Percentiles rank a stretch among this genome's conserved stretches.
These are phyloP conservation scores for Xylaria curta DNA, from an alignment of 495 filamentous ascomycete species.

Conservation along the genomic window DNA sequence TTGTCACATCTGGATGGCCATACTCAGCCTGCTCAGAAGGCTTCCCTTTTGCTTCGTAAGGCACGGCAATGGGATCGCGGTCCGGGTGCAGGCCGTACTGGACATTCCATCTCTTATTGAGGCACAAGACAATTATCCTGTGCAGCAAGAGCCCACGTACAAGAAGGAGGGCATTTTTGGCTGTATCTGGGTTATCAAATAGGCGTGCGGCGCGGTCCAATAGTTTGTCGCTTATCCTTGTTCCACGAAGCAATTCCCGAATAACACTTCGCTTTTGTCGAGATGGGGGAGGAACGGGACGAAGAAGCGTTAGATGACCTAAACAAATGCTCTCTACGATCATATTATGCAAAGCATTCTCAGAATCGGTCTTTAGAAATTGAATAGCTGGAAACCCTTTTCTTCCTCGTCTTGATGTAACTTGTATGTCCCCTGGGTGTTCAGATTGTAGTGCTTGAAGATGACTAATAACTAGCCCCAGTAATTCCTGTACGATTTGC, in stretches of 20 bases:
- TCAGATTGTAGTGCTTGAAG: conserved; percentile 37
- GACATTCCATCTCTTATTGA: conserved; percentile 54
- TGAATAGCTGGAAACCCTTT: conserved; percentile 45
- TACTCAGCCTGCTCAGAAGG: conserved; percentile 59
- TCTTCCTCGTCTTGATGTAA: conserved; percentile 32
- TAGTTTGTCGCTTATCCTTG: conserved; percentile 24
- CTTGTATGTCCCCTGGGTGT: conserved; percentile 49
- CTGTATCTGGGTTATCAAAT: conserved; percentile 41
- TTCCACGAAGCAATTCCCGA: conserved; percentile 40
- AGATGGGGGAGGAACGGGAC: conserved; percentile 30
- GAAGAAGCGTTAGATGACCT: conserved; percentile 38
- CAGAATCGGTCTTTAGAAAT: conserved; percentile 46
- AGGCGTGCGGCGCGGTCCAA: conserved; percentile 32
- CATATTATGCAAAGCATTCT: conserved; percentile 42
- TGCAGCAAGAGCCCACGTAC: conserved; percentile 50
- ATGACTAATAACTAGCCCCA: conserved; percentile 46
- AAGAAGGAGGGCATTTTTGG: conserved; percentile 45
- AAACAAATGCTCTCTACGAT: conserved; percentile 41
- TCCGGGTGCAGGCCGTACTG: conserved; percentile 51
- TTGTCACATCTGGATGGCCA: conserved; percentile 63
- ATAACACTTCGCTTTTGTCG: conserved; percentile 31
- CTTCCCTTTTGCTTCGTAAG: conserved; percentile 57
- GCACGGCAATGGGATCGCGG: conserved; percentile 56
- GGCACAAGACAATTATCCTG: conserved; percentile 45
- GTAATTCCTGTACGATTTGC: conserved; percentile 50